These are phyloP conservation scores for Penicillium cinerascens DNA, from an alignment of 495 filamentous ascomycete species.

Conservation along the genomic window DNA sequence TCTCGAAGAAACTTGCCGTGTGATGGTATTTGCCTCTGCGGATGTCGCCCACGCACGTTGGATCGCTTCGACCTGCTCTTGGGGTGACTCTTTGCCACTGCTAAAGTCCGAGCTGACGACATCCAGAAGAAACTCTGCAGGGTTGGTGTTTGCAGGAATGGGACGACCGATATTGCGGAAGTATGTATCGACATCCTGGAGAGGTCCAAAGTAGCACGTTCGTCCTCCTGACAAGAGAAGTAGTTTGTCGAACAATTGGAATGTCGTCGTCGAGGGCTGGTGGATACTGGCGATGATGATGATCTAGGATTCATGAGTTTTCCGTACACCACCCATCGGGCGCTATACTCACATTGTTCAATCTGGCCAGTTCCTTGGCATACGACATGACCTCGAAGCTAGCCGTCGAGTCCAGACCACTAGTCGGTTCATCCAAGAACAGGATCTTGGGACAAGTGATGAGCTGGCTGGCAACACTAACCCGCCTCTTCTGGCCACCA, in stretches of 20 bases:
- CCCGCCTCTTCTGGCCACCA: constrained; percentile 74
- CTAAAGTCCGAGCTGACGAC: constrained; percentile 72
- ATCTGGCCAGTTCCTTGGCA: constrained; percentile 57
- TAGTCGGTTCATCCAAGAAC: constrained; percentile 81
- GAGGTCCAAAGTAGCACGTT: constrained; percentile 65
- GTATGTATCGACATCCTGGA: constrained; percentile 49
- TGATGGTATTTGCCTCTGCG: constrained; percentile 6
- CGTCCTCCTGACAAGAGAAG: constrained; percentile 67
- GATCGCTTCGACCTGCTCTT: constrained; percentile 26
- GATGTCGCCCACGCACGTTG: constrained; percentile 31
- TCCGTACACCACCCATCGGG: not conserved
- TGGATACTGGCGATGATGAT: constrained; percentile 77
- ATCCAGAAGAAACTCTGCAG: constrained; percentile 74
- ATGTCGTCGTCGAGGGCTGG: constrained; percentile 73
- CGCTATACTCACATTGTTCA: constrained; percentile 54
- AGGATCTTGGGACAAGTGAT: constrained; percentile 75
- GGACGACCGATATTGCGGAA: constrained; percentile 56
- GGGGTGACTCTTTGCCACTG: constrained; percentile 38
- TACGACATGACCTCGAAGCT: constrained; percentile 66
- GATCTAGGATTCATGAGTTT: constrained; percentile 34
- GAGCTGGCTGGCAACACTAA: constrained; percentile 75
- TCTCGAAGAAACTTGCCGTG: constrained; percentile 8
- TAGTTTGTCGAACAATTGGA: constrained; percentile 74
- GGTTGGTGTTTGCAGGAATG: constrained; percentile 66
- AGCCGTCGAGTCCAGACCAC: constrained; percentile 69